Evolutionary conservation across 2,329 filamentous ascomycete genomes (phyloP).

Genomic region (Phoma herbarum): DNA sequence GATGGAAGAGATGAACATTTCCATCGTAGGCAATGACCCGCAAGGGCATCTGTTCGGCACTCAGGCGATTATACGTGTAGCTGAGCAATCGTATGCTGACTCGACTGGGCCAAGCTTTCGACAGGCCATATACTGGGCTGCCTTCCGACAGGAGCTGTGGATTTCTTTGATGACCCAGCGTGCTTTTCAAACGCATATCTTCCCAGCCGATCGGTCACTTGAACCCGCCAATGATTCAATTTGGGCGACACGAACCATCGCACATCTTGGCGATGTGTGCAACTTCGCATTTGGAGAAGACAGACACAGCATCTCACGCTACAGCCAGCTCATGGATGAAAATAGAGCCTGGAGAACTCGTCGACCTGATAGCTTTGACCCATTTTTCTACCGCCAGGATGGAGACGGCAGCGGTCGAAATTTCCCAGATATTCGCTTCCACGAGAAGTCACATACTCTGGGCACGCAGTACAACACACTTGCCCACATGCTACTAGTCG

Average conservation of each 20-base stretch:
- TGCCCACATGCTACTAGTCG: slow-evolving; percentile 47
- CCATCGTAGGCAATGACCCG: slow-evolving; percentile 46
- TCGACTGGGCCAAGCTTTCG: slow-evolving; percentile 44
- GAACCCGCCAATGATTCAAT: slow-evolving; percentile 52
- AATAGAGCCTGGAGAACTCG: slow-evolving; percentile 46
- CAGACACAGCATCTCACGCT: slow-evolving; percentile 42
- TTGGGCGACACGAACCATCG: slow-evolving; percentile 55
- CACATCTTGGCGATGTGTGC: slow-evolving; percentile 49
- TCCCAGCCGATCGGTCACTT: slow-evolving; percentile 52
- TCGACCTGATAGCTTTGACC: slow-evolving; percentile 47
- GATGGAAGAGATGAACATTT: slow-evolving; percentile 55
- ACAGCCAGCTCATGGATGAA: slow-evolving; percentile 45
- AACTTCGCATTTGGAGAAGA: slow-evolving; percentile 50
- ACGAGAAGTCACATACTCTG: slow-evolving; percentile 48
- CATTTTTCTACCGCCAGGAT: slow-evolving; percentile 46
- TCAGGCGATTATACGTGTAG: slow-evolving; percentile 48
- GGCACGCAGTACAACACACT: slow-evolving; percentile 48
- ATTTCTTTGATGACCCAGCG: slow-evolving; percentile 50
- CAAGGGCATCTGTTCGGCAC: slow-evolving; percentile 53
- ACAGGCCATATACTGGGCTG: slow-evolving; percentile 51
- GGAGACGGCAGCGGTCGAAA: slow-evolving; percentile 44
- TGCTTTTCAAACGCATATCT: slow-evolving; percentile 49
- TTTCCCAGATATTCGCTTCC: slow-evolving; percentile 49
- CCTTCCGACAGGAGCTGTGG: slow-evolving; percentile 51
- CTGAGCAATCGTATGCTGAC: slow-evolving; percentile 45